phyloP scores from a whole-genome alignment of 495 filamentous ascomycete species.

The Bacidia gigantensis region DNA sequence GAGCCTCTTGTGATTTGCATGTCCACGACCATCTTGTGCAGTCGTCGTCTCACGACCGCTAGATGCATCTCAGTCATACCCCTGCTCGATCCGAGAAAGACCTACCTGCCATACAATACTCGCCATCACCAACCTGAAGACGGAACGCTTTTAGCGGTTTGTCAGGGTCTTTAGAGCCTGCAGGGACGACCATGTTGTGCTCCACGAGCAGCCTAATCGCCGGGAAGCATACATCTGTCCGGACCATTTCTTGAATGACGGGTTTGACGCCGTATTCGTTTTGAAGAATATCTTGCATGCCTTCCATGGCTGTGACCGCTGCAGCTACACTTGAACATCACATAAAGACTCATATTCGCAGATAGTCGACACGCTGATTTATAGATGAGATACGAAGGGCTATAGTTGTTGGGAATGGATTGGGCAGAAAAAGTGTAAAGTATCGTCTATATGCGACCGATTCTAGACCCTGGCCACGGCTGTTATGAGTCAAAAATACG shows the following conservation, averaged over 20 bases:
- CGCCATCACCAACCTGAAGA: slow-evolving; percentile 17
- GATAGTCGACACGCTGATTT: not conserved
- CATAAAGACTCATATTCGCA: not conserved
- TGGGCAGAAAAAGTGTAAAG: no score
- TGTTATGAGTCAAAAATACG: no score
- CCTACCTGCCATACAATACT: slow-evolving; percentile 17
- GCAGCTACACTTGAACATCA: not conserved
- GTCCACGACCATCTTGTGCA: slow-evolving; percentile 9
- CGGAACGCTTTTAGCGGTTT: slow-evolving; percentile 7
- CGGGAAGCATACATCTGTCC: slow-evolving; percentile 17
- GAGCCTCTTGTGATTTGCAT: slow-evolving; percentile 15
- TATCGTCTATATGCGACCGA: no score
- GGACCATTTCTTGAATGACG: slow-evolving; percentile 17
- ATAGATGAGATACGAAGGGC: no score
- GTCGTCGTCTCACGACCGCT: slow-evolving; percentile 16
- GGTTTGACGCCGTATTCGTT: slow-evolving; percentile 10
- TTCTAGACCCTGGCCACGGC: no score
- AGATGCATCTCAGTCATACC: not conserved
- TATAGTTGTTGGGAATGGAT: no score
- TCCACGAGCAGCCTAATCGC: slow-evolving; percentile 18
- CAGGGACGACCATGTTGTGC: slow-evolving; percentile 1
- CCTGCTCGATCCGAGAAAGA: not conserved
- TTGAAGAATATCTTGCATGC: not conserved
- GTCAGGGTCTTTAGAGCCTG: not conserved
- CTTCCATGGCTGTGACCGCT: not conserved